phyloP scores from a whole-genome alignment of 73 alveolate species.

The Breviolum minutum region DNA sequence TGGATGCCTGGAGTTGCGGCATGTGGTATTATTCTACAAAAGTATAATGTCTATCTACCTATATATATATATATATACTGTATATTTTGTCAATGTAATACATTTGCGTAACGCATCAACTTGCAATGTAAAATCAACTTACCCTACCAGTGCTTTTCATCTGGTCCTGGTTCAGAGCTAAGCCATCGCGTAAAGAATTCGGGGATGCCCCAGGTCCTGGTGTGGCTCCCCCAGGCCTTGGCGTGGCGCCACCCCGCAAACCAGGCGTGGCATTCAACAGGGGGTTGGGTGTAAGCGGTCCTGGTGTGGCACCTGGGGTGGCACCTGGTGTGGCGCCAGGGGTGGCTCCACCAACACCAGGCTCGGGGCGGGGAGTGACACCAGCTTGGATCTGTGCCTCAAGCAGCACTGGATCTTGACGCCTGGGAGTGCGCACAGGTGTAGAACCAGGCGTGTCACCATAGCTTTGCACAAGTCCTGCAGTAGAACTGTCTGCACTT shows the following conservation, averaged over 20 bases:
- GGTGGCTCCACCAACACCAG: background rate
- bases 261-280: conserved; percentile 47
- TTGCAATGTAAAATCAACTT: background rate
- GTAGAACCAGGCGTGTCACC: conserved; percentile 94
- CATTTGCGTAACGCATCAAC: too few relatives aligned
- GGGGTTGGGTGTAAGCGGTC: conserved; percentile 47
- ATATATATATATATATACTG: too few relatives aligned
- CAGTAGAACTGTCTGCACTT: conserved; percentile 66
- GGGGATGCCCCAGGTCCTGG: conserved; percentile 54
- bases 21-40: background rate
- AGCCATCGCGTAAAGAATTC: conserved; percentile 95
- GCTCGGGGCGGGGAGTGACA: conserved; percentile 35
- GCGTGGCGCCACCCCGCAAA: conserved; percentile 34
- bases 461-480: conserved; percentile 80
- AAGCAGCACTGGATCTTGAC: conserved; percentile 95
- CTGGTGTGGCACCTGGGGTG: conserved; percentile 66
- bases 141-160: background rate
- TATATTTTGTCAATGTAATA: too few relatives aligned
- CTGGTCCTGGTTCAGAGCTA: conserved; percentile 60
- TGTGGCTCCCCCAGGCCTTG: conserved; percentile 27
- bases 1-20: background rate
- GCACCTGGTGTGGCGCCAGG: conserved; percentile 49
- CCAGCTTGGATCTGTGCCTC: conserved; percentile 96
- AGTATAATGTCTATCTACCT: background rate
- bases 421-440: conserved; percentile 97